Base-by-base conservation (phyloP, 495 filamentous ascomycete genomes). In the Neurospora sp. region DNA sequence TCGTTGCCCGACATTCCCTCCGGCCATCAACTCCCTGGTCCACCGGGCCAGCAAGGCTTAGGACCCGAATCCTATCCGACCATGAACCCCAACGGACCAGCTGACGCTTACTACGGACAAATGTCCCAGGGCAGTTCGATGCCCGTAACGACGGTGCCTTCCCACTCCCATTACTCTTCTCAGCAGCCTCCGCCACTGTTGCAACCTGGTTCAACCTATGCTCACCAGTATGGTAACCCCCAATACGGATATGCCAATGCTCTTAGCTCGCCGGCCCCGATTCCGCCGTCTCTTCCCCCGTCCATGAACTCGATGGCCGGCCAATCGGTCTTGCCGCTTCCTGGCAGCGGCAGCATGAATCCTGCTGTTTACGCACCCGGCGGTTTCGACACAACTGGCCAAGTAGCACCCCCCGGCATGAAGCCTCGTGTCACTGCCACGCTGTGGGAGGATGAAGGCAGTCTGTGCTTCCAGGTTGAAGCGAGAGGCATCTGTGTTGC, bases 401-500 rank as follows among this genome's bases (percentile, higher is more conserved):
- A 99, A 82, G 81, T 96, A 40, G 92, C 93, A 39, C 96, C 96
- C 11, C 92, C 93, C n/a, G 96, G 96, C 4, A 96, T 97, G 86
- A 98, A 98, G 84, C 96, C 96, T n/a, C 87, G 95, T 73, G 96
- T 99, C 3, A 98, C 96, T 3, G 96, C 96, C 16, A 99, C 96
- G 6, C 80, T 99, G 68, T 99, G 96, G 96, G 96, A 99, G 83
- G 96, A 99, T 78, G 96, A 99, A 79, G 96, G 96, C 8, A 98
- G 93, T 77, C 85, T 99, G 61, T 99, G 96, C 83, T 99, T 98
- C 78, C 96, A 99, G 78, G 96, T 99, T 16, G 96, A 99, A 80
- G 94, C 95, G 0, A 91, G 97, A 78, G 95, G 96, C 59, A 93
- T 98, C 42, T 99, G 96, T 81, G 96, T 99, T 53, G 96, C 96